These are phyloP conservation scores for Gliomastix tumulicola DNA, from an alignment of 2,329 filamentous ascomycete species.

Conservation along the genomic window DNA sequence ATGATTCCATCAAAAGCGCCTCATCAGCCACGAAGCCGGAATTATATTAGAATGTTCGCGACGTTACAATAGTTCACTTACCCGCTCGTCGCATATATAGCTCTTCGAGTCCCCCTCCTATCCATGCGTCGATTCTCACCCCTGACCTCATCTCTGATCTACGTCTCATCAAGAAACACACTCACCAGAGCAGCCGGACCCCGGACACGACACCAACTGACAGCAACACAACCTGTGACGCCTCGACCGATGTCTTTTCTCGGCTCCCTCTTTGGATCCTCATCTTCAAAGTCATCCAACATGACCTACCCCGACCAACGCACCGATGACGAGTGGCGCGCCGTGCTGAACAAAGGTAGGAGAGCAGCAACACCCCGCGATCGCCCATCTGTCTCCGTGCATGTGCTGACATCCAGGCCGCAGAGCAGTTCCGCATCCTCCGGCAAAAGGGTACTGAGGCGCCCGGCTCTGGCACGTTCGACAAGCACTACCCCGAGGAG, in stretches of 20 bases:
- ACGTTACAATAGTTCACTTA: no score
- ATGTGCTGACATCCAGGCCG: neutral
- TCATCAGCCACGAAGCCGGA: no score
- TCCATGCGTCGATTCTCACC: constrained; percentile 43
- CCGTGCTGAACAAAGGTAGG: constrained; percentile 60
- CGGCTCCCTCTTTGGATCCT: constrained; percentile 65
- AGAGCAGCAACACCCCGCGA: constrained; percentile 6
- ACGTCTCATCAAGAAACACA: constrained; percentile 32
- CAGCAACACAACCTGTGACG: constrained; percentile 11
- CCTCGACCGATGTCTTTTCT: constrained; percentile 67
- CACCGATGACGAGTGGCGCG: constrained; percentile 79
- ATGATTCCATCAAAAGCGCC: neutral
- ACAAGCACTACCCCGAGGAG: constrained; percentile 71
- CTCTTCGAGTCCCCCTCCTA: constrained; percentile 11
- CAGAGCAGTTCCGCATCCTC: constrained; percentile 93
- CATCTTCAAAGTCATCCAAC: constrained; percentile 43
- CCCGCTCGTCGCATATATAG: no score
- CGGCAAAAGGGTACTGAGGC: constrained; percentile 87
- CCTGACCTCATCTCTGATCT: constrained; percentile 38
- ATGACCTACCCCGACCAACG: constrained; percentile 79
- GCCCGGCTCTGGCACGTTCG: constrained; percentile 72
- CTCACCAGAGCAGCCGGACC: constrained; percentile 26
- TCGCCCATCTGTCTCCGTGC: neutral
- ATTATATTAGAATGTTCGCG: no score
- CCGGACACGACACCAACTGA: constrained; percentile 10